These are phyloP conservation scores for Grosmannia huntii DNA, from an alignment of 2,329 filamentous ascomycete species.

Conservation along the genomic window DNA sequence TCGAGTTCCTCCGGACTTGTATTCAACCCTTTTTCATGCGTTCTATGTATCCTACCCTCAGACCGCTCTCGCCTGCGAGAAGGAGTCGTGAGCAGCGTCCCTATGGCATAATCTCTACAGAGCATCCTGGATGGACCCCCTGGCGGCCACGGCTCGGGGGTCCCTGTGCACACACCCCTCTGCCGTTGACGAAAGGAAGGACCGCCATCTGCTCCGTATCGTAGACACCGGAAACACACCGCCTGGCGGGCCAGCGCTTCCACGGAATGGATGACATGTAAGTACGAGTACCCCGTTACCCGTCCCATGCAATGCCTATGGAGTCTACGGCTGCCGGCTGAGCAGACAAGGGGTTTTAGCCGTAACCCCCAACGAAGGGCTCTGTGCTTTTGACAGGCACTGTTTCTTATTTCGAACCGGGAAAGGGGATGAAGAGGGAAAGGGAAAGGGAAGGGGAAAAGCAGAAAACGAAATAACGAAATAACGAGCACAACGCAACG, in stretches of 20 bases:
- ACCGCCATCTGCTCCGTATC: background rate
- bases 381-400: too few relatives aligned
- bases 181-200: background rate
- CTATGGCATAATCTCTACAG: background rate
- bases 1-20: background rate
- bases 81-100: background rate
- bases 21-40: background rate
- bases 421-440: too few relatives aligned
- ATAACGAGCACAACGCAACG: too few relatives aligned
- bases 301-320: too few relatives aligned
- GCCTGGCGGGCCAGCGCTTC: background rate
- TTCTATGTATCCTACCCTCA: too few relatives aligned
- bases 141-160: background rate
- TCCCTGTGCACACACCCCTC: background rate
- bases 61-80: too few relatives aligned
- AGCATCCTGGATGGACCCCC: background rate
- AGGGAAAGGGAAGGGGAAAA: too few relatives aligned
- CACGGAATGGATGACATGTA: background rate
- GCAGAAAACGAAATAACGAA: too few relatives aligned
- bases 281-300: background rate
- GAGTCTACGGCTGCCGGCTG: background rate
- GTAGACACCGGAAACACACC: background rate
- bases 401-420: too few relatives aligned
- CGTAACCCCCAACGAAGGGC: too few relatives aligned
- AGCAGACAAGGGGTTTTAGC: too few relatives aligned